Evolutionary conservation across 768 basidiomycete species (phyloP).

Genomic region (Calocera cornea): DNA sequence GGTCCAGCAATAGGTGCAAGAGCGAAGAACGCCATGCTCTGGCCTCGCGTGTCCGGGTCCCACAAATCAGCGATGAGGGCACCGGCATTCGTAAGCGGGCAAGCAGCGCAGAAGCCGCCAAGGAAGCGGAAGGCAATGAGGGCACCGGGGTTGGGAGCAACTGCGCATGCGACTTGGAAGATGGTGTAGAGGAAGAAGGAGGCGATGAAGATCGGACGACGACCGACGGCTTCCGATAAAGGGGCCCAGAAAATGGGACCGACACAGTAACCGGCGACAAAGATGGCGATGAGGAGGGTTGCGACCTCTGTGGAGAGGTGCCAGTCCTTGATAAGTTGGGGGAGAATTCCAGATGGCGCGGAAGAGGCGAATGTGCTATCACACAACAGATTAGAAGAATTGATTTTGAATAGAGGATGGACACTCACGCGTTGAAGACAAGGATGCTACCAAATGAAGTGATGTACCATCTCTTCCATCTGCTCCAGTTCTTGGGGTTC

Average conservation of each 20-base stretch:
- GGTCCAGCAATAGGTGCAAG: constrained; percentile 29
- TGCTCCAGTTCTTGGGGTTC: constrained; percentile 3
- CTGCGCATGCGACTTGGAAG: constrained; percentile 4
- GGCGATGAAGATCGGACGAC: constrained; percentile 11
- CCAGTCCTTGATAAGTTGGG: constrained; percentile 8
- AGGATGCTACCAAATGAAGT: not conserved
- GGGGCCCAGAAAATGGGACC: constrained; percentile 20
- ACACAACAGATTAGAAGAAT: not conserved
- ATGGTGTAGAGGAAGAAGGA: constrained; percentile 9
- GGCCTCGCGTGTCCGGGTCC: constrained; percentile 10
- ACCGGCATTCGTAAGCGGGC: constrained; percentile 17
- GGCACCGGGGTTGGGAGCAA: not conserved
- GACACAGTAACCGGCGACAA: constrained; percentile 17
- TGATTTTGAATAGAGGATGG: not conserved
- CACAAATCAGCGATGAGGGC: constrained; percentile 18
- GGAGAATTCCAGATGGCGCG: constrained; percentile 12
- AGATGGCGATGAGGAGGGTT: constrained; percentile 13
- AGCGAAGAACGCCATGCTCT: not conserved
- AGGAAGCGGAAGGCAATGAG: not conserved
- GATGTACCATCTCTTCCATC: not conserved
- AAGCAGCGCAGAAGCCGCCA: constrained; percentile 10
- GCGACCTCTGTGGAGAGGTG: constrained; percentile 1
- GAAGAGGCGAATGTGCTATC: constrained; percentile 13
- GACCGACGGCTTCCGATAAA: constrained; percentile 15
- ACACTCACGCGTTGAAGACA: not conserved